phyloP scores from a whole-genome alignment of 805 yeast species.

The Spathaspora gorwiae region DNA sequence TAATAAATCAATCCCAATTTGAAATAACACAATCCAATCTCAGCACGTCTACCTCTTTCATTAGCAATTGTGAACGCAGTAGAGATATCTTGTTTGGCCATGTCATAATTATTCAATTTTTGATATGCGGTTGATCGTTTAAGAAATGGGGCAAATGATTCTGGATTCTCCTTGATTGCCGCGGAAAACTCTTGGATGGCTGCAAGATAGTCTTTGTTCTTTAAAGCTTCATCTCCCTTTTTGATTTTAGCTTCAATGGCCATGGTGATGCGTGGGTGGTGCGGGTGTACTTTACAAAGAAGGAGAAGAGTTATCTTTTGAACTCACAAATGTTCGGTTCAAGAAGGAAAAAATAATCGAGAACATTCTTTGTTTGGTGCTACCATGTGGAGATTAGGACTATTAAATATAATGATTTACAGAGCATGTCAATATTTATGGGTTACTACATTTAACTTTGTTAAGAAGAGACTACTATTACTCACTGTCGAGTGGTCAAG shows the following conservation, averaged over 20 bases:
- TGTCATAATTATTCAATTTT: constrained; percentile 43
- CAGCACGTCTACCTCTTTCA: constrained; percentile 40
- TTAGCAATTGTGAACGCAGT: constrained; percentile 45
- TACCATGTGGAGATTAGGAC: too few species aligned
- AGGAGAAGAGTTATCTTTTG: background rate
- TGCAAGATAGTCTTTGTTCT: constrained; percentile 32
- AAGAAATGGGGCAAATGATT: constrained; percentile 43
- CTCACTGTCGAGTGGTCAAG: too few species aligned
- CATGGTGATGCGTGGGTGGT: constrained; percentile 31
- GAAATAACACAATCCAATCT: constrained; percentile 46
- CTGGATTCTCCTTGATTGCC: constrained; percentile 40
- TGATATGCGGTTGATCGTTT: constrained; percentile 49
- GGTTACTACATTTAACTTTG: too few species aligned
- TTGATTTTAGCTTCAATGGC: constrained; percentile 34
- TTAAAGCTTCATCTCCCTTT: constrained; percentile 29
- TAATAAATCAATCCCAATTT: constrained; percentile 45
- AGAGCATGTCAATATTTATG: too few species aligned
- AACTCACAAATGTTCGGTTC: background rate
- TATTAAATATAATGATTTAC: too few species aligned
- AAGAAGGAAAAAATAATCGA: too few species aligned
- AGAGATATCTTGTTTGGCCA: constrained; percentile 43
- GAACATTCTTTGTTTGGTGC: too few species aligned
- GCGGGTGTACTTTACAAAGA: background rate
- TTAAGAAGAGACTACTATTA: too few species aligned
- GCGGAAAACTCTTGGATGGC: constrained; percentile 41